A percentile compares a stretch with the other conserved stretches of the same genome.
These are phyloP conservation scores for Podospora appendiculata DNA, from an alignment of 495 filamentous ascomycete genomes.

Conservation along the genomic window DNA sequence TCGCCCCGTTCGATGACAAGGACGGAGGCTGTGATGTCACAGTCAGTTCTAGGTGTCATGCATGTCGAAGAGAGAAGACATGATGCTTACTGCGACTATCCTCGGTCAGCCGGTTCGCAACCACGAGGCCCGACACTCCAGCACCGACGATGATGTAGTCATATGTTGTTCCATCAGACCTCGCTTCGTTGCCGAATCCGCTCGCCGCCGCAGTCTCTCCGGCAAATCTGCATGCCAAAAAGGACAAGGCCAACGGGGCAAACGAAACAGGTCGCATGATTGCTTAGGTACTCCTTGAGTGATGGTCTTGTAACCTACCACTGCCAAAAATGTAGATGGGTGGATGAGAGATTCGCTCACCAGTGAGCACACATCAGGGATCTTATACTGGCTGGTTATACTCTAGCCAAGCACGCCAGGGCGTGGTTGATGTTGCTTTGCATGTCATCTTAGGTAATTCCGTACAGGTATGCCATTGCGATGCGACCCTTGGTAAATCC, in stretches of 20 bases:
- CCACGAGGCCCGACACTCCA: conserved; percentile 35
- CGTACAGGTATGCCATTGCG: too few relatives aligned
- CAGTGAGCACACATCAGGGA: too few relatives aligned
- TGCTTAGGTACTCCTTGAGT: too few relatives aligned
- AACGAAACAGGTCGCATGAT: background rate
- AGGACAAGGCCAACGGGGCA: background rate
- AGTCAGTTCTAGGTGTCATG: background rate
- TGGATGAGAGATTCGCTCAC: too few relatives aligned
- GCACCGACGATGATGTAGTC: conserved; percentile 34
- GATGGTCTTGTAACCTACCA: too few relatives aligned
- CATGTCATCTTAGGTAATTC: too few relatives aligned
- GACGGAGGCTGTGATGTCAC: conserved; percentile 21
- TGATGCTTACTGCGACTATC: conserved; percentile 15
- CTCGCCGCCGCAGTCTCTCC: background rate
- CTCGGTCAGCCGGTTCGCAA: conserved; percentile 39
- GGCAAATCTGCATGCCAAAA: background rate
- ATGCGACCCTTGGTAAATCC: too few relatives aligned
- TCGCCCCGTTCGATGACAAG: conserved; percentile 38
- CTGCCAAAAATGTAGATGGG: too few relatives aligned
- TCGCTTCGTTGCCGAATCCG: background rate
- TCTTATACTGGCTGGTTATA: too few relatives aligned
- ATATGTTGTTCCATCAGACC: conserved; percentile 9
- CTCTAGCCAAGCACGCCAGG: too few relatives aligned
- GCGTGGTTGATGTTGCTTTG: too few relatives aligned
- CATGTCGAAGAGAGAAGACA: background rate